phyloP scores from a whole-genome alignment of 163 green algal species.

The Chlorella variabilis region DNA sequence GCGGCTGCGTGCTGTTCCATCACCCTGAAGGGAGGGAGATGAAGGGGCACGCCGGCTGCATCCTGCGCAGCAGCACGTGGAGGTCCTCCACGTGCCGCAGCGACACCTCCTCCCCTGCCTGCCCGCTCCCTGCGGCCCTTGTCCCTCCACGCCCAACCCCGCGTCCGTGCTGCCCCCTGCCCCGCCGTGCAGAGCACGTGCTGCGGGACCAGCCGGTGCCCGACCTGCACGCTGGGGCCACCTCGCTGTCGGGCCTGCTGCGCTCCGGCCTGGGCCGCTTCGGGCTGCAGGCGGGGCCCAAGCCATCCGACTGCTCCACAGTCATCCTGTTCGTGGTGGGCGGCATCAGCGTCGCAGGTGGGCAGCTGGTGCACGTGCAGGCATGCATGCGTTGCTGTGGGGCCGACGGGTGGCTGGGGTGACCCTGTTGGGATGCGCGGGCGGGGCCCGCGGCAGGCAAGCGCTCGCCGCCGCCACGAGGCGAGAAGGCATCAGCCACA shows the following conservation, averaged over 20 bases:
- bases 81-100: too few species aligned
- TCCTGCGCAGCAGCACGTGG: too few species aligned
- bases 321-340: slow-evolving; percentile 83
- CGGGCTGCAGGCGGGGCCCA: slow-evolving; percentile 53
- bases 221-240: slow-evolving; percentile 34
- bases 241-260: slow-evolving; percentile 58
- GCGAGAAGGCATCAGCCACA: too few species aligned
- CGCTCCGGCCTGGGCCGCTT: slow-evolving; percentile 65
- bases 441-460: too few species aligned
- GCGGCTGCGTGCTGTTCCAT: background rate
- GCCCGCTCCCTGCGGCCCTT: too few species aligned
- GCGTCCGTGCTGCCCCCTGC: background rate
- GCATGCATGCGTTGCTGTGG: background rate
- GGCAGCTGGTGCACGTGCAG: background rate
- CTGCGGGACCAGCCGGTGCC: slow-evolving; percentile 37
- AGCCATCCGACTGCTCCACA: slow-evolving; percentile 53
- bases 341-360: slow-evolving; percentile 32
- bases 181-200: background rate
- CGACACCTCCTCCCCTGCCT: too few species aligned
- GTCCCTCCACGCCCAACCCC: too few species aligned
- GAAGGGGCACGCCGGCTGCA: too few species aligned
- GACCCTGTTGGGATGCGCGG: background rate
- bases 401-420: background rate
- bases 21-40: too few species aligned
- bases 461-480: too few species aligned